Evolutionary conservation across 768 basidiomycete genomes (phyloP).

Genomic region (Kwoniella heveanensis): DNA sequence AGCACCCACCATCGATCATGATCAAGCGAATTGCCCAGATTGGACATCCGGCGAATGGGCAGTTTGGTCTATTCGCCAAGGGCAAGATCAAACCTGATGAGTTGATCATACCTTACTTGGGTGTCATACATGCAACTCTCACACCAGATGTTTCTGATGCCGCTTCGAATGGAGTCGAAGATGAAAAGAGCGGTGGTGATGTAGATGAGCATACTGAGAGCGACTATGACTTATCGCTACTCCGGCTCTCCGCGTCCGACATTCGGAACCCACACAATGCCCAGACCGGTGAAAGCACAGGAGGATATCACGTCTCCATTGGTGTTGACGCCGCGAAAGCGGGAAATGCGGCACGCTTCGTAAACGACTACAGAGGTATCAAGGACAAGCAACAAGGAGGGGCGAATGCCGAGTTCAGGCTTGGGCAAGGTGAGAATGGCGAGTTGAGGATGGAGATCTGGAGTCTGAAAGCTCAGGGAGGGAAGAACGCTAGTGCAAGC

Average conservation of each 20-base stretch:
- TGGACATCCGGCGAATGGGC: constrained; percentile 74
- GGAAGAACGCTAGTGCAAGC: too few species aligned
- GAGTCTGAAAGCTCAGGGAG: constrained; percentile 56
- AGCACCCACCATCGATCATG: constrained; percentile 57
- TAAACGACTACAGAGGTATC: constrained; percentile 89
- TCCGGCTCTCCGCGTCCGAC: constrained; percentile 39
- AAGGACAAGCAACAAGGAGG: constrained; percentile 32
- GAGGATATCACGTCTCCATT: constrained; percentile 60
- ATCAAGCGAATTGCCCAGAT: constrained; percentile 63
- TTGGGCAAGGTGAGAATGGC: constrained; percentile 57
- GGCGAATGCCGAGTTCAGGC: constrained; percentile 51
- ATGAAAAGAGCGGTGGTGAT: neutral
- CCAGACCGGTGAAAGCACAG: too few species aligned
- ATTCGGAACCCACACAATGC: constrained; percentile 34
- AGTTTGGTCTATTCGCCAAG: constrained; percentile 76
- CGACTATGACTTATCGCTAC: constrained; percentile 84
- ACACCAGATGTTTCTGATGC: constrained; percentile 59
- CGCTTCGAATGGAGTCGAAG: constrained; percentile 53
- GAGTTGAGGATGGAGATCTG: constrained; percentile 74
- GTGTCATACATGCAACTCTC: constrained; percentile 75
- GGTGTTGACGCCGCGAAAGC: constrained; percentile 71
- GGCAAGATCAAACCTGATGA: constrained; percentile 69
- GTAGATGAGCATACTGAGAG: constrained; percentile 33
- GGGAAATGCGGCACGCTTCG: constrained; percentile 86
- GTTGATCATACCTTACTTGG: constrained; percentile 77